A percentile compares a stretch with the other conserved stretches of the same genome.
Evolutionary conservation across 345 rosid species (phyloP).

Genomic region (Streptanthus diversifolius): DNA sequence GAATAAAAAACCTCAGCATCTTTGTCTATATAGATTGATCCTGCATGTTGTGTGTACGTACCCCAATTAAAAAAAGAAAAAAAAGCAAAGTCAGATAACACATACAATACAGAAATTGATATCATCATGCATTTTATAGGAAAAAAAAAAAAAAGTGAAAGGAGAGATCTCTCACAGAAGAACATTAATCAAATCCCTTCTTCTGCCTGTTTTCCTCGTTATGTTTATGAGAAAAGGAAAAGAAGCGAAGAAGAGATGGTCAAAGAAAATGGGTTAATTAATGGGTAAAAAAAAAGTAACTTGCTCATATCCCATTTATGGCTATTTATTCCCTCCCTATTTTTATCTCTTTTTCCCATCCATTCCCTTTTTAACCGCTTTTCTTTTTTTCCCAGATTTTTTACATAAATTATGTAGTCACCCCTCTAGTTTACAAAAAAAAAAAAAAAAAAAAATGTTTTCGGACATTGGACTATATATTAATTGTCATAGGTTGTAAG

Average conservation of each 20-base stretch:
- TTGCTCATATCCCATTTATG: slow-evolving; percentile 30
- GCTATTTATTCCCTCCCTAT: slow-evolving; percentile 14
- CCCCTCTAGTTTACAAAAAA: background rate
- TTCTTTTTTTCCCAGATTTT: background rate
- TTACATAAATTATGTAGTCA: background rate
- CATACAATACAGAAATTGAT: background rate
- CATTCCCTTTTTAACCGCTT: slow-evolving; percentile 23
- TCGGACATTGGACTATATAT: background rate
- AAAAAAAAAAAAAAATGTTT: background rate
- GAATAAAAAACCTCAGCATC: slow-evolving; percentile 53
- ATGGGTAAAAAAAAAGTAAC: slow-evolving; percentile 24
- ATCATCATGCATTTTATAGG: background rate
- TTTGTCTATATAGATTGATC: background rate
- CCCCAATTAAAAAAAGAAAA: background rate
- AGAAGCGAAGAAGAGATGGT: slow-evolving; percentile 19
- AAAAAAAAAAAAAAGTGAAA: background rate
- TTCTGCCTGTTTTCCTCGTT: slow-evolving; percentile 18
- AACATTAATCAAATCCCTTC: slow-evolving; percentile 9
- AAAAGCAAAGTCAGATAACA: background rate
- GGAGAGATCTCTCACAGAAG: slow-evolving; percentile 25
- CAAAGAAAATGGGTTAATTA: slow-evolving; percentile 13
- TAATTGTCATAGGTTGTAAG: background rate
- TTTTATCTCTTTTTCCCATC: slow-evolving; percentile 19
- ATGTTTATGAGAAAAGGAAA: background rate
- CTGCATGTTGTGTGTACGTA: slow-evolving; percentile 24